A percentile compares a stretch with the other conserved stretches of the same genome.
Conservation (phyloP, 805 yeast genomes). For the Cephaloascus albidus region DNA sequence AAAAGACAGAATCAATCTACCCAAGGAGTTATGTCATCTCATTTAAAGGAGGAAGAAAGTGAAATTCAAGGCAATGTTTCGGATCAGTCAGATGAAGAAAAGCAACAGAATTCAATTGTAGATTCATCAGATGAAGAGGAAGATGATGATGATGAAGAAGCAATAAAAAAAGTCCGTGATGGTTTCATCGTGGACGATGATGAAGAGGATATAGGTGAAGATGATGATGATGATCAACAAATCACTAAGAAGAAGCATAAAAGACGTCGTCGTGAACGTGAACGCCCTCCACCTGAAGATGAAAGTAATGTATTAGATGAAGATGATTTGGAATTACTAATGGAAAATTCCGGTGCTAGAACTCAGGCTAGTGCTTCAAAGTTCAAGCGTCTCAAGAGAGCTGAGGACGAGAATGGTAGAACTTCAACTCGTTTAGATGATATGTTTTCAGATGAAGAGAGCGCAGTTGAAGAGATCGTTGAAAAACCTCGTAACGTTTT, state of each 20-base stretch:
- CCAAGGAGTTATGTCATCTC: constrained; percentile 21
- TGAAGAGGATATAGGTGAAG: constrained; percentile 46
- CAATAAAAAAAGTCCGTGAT: constrained; percentile 70
- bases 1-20: constrained; percentile 1
- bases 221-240: constrained; percentile 11
- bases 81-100: constrained; percentile 18
- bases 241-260: constrained; percentile 26
- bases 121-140: constrained; percentile 90
- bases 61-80: constrained; percentile 25
- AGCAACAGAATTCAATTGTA: constrained; percentile 16
- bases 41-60: constrained; percentile 19
- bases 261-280: constrained; percentile 19
- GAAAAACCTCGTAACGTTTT: constrained; percentile 27
- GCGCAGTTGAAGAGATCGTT: constrained; percentile 13
- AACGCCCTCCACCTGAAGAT: constrained; percentile 13
- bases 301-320: constrained; percentile 73
- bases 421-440: constrained; percentile 38
- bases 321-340: constrained; percentile 85
- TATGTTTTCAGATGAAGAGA: constrained; percentile 61
- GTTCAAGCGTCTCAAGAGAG: constrained; percentile 80
- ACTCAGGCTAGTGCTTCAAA: constrained; percentile 28
- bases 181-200: constrained; percentile 94
- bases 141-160: constrained; percentile 89
- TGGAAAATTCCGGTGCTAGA: constrained; percentile 83
- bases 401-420: constrained; percentile 25